Base-by-base conservation (phyloP, 108 stramenopile genomes). In the Fragilariopsis cylindrus region DNA sequence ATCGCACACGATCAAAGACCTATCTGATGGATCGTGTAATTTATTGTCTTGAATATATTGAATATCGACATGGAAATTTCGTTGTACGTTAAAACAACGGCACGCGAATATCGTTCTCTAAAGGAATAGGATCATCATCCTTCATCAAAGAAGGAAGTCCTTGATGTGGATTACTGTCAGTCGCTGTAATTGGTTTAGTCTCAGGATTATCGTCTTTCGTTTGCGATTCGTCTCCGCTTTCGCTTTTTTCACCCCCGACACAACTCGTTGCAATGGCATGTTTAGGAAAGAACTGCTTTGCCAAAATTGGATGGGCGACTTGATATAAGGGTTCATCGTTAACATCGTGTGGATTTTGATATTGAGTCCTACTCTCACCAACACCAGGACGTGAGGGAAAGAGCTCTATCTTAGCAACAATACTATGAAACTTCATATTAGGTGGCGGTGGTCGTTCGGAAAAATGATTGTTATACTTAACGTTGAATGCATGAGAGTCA, bases 21-120 rank as follows among this genome's bases (percentile, higher is more conserved):
- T 79, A 64, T 92, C 88, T 8, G 78, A 69, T 19, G 65, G 60
- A 72, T 90, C 90, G 54, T 82, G 81, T 69, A 95, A 65, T 39
- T 77, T 74, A 7, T 83, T 81, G 48, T 87, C 81, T 21, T 82
- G 75, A 52, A 92, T 83, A 60, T 95, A 95, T 13, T 69, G 80
- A 68, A 90, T 3, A 95, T 60, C 3, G 84, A 79, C 46, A 64
- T 69, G 44, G 86, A 57, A 19, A 87, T 82, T 73, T 95, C 90
- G n/a, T 87, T 78, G 88, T 89, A 83, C 16, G 88, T 88, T 39
- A 95, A 48, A 81, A 74, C 7, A 78, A 49, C 19, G 93, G 93
- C 41, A 90, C 73, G 15, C 76, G 54, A 55, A 87, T 71, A 40
- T 92, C 88, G 76, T 91, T 91, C 30, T 89, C 85, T 16, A 76